These are phyloP conservation scores for Zygnema cylindricum DNA, from an alignment of 139 green algal species.

Conservation along the genomic window DNA sequence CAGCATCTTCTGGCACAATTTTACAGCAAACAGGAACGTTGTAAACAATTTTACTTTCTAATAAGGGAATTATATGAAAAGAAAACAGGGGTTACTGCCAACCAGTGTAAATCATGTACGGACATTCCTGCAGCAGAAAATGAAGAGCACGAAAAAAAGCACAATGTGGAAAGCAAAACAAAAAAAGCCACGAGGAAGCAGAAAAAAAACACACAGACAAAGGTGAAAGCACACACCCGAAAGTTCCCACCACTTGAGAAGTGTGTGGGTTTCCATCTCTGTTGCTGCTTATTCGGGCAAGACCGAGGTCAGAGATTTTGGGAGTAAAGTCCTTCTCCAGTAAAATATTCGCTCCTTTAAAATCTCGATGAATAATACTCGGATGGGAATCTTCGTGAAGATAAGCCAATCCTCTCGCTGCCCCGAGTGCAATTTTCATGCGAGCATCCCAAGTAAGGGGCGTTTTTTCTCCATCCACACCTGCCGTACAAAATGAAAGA, in stretches of 20 bases:
- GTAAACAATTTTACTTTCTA: no score
- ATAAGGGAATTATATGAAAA: no score
- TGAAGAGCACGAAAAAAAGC: no score
- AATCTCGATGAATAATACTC: slow-evolving; percentile 51
- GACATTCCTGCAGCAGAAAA: no score
- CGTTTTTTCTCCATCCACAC: not conserved
- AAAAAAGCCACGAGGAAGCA: no score
- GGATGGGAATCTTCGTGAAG: slow-evolving; percentile 54
- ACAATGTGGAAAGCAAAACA: no score
- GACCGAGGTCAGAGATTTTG: slow-evolving; percentile 51
- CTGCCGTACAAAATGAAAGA: not conserved
- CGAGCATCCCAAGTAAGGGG: slow-evolving; percentile 36
- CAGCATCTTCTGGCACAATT: no score
- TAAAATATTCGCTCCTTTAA: slow-evolving; percentile 54
- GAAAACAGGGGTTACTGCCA: no score
- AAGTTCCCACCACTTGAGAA: slow-evolving; percentile 47
- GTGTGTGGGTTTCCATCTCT: not conserved
- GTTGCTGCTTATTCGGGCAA: slow-evolving; percentile 30
- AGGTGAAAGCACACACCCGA: slow-evolving; percentile 33
- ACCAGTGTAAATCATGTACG: no score
- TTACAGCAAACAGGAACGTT: no score
- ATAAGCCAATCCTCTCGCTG: slow-evolving; percentile 41
- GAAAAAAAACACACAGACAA: slow-evolving; percentile 12
- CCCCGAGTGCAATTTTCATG: slow-evolving; percentile 57
- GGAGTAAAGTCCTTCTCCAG: slow-evolving; percentile 44